These are phyloP conservation scores for Agaricales sp. DNA, from an alignment of 1,284 basidiomycete genomes.

Conservation along the genomic window DNA sequence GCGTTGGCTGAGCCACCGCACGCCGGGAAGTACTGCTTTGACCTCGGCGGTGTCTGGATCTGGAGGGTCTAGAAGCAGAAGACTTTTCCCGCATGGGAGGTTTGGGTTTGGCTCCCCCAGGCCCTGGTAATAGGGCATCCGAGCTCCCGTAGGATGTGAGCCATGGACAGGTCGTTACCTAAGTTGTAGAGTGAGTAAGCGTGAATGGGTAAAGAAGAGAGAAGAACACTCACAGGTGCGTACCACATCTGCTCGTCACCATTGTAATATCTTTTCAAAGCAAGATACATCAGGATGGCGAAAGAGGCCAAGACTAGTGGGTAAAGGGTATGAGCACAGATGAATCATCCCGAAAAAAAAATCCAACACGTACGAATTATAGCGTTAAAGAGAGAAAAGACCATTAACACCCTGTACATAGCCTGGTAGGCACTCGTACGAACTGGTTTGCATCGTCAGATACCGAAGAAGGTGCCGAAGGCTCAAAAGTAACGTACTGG, in stretches of 20 bases:
- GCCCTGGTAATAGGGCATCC: neutral
- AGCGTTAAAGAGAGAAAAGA: slow-evolving; percentile 69
- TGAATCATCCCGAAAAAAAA: slow-evolving; percentile 6
- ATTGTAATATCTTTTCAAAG: slow-evolving; percentile 50
- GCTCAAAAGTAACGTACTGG: slow-evolving; percentile 38
- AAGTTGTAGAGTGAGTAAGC: slow-evolving; percentile 25
- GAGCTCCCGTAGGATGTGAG: slow-evolving; percentile 11
- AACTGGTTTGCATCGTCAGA: slow-evolving; percentile 26
- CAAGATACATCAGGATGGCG: slow-evolving; percentile 49
- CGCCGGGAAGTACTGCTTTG: slow-evolving; percentile 12
- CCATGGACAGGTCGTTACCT: slow-evolving; percentile 16
- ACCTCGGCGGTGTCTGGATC: slow-evolving; percentile 11
- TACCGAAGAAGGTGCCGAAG: slow-evolving; percentile 4
- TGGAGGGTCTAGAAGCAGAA: slow-evolving; percentile 11
- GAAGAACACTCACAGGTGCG: slow-evolving; percentile 66
- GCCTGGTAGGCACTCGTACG: slow-evolving; percentile 66
- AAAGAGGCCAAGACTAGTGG: slow-evolving; percentile 50
- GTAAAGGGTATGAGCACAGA: slow-evolving; percentile 11
- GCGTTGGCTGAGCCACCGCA: slow-evolving; percentile 9
- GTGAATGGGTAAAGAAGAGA: slow-evolving; percentile 28
- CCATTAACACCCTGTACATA: slow-evolving; percentile 70
- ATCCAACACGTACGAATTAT: slow-evolving; percentile 44
- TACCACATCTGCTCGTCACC: slow-evolving; percentile 69
- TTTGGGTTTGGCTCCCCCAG: slow-evolving; percentile 18
- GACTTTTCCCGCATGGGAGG: slow-evolving; percentile 15